phyloP scores from a whole-genome alignment of 805 yeast genomes.

The Saccharomycopsis amapae region DNA sequence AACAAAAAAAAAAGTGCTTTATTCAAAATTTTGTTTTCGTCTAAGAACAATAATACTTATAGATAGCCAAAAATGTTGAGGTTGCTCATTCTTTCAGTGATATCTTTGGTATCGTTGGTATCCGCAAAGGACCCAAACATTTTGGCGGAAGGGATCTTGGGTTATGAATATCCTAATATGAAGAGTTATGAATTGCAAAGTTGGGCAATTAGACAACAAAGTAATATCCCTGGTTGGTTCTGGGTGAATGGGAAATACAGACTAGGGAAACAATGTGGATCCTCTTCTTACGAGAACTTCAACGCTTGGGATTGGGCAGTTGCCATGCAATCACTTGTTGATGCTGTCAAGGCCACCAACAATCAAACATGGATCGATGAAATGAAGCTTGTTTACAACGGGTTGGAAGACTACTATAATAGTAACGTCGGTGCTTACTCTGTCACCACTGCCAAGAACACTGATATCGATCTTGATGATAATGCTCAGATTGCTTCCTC shows the following conservation, averaged over 20 bases:
- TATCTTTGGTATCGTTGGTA: too few species aligned
- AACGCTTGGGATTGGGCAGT: conserved; percentile 38
- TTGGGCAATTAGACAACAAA: background rate
- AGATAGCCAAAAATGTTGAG: too few species aligned
- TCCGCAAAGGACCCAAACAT: too few species aligned
- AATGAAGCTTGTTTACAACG: conserved; percentile 48
- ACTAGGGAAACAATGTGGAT: conserved; percentile 3
- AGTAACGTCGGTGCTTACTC: conserved; percentile 47
- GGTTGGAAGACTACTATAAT: conserved; percentile 40
- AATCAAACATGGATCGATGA: conserved; percentile 37
- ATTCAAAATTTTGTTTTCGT: too few species aligned
- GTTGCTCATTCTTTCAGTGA: too few species aligned
- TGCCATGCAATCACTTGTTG: conserved; percentile 59
- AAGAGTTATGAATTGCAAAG: background rate
- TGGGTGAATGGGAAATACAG: background rate
- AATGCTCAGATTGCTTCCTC: conserved; percentile 69
- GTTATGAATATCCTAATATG: conserved; percentile 10
- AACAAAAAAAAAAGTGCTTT: too few species aligned
- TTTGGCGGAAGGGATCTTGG: conserved; percentile 5
- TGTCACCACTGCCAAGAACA: conserved; percentile 57
- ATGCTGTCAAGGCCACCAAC: conserved; percentile 38
- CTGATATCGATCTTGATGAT: conserved; percentile 64
- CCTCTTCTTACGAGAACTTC: background rate
- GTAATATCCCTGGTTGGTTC: background rate
- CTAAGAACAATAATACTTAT: too few species aligned